Evolutionary conservation across 208 protist species (phyloP), one percentile per base, ranked within the genome.

Genomic region (Polymyxa betae): DNA sequence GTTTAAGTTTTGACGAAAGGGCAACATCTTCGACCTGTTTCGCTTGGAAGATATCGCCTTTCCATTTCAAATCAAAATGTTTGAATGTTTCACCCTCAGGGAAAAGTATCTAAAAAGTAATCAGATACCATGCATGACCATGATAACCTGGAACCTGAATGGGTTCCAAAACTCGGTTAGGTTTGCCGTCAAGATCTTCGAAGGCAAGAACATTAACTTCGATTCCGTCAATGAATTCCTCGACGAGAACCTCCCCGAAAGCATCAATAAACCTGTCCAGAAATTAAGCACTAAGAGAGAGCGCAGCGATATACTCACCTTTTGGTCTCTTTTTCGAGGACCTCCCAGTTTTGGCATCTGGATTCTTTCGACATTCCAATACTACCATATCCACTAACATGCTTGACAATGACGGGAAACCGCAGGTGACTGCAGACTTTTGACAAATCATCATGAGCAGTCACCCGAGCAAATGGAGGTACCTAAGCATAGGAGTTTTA

Each of bases 171-270:
- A 82, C 72, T 43, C 72, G 72, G 5, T 20, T 82, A 5, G 72
- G n/a, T 20, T 82, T 43, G 72, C 72, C 72, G 40, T 82, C 72
- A 20, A 82, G n/a, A 40, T 82, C 72, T 43, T 82, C 72, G 10
- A 82, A 40, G 16, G 72, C 72, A 82, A 82, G 72, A 35, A 82
- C 72, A n/a, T 82, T 82, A 45, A 82, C 35, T 82, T 82, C 72
- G n/a, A 82, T n/a, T 35, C 72, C 72, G 10, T 82, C 72, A 16
- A 82, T 82, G n/a, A 82, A 82, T n/a, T 82, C 72, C 72, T 82
- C 72, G 72, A 82, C 72, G 10, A 82, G n/a, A 35, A 35, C 72
- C 16, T 82, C 72, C 16, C 72, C 72, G n/a, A 82, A 82, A 5
- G 35, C 35, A 82, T 82, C 72, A n/a, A 82, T 82, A 35, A 82